Evolutionary conservation across 2,329 filamentous ascomycete genomes (phyloP), one percentile per base, ranked within the genome.

Genomic region (Clonostachys rhizophaga): DNA sequence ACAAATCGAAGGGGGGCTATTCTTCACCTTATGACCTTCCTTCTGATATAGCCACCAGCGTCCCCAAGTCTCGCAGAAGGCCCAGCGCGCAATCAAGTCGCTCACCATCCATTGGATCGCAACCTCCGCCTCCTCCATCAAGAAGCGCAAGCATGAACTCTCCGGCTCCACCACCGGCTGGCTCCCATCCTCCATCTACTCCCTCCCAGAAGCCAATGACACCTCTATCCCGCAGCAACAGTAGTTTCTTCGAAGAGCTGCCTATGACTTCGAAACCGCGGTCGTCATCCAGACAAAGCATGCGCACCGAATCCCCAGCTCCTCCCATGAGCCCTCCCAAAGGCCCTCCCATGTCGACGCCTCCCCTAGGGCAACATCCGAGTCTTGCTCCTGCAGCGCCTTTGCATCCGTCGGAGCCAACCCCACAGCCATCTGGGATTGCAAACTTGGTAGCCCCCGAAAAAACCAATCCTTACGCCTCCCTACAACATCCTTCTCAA

Each of bases 1-100:
- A 92, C 64, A 95, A 95, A 65, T 74, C 89, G 4, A 97, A 95
- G 67, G 89, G 89, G 47, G 91, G 92, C 8, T 99, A 99, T 63
- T 79, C 86, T 43, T 97, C 92, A 17, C 94, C 94, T 1, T 99
- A 96, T 58, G 95, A 99, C 68, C 75, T 99, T 17, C 94, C 94
- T 5, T 89, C 94, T 67, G 92, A 96, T 47, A 79, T 99, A 33
- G 55, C 69, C 36, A 59, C 52, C 24, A 61, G 56, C 6, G 50
- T 59, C 14, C 79, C 87, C 30, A 87, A 86, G 55, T 83, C 86
- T 58, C 75, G 83, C 63, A 85, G 87, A 71, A 74, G 85, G 45
- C 64, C 72, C 6, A 83, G 78, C 58, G 74, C 78, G 57, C 80
- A 81, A 49, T 79, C 79, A 46, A 66, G 78, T 40, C 70, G 70